Percentiles rank a stretch among this genome's conserved stretches.
These are phyloP conservation scores for Neurospora terricola DNA, from an alignment of 495 filamentous ascomycete genomes.

Conservation along the genomic window DNA sequence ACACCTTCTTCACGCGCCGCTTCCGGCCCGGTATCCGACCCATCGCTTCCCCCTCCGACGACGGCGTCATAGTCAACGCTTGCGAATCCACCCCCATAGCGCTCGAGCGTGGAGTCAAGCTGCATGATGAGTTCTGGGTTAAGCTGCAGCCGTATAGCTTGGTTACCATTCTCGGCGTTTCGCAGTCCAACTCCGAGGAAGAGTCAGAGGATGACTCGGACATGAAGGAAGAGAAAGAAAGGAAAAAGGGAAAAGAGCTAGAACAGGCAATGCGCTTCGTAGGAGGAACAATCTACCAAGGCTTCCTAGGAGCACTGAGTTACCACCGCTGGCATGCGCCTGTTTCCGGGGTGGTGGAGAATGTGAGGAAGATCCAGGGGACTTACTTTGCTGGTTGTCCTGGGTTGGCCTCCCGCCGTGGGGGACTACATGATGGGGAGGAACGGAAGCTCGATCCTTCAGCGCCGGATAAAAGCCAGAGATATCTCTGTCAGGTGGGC, in stretches of 20 bases:
- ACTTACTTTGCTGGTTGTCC: conserved; percentile 12
- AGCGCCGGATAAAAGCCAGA: not conserved
- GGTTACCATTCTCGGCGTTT: conserved; percentile 25
- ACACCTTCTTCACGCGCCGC: conserved; percentile 38
- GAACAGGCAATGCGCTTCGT: conserved; percentile 12
- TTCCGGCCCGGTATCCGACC: conserved; percentile 28
- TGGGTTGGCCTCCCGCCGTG: not conserved
- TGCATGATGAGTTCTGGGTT: conserved; percentile 37
- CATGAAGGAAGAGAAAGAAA: not conserved
- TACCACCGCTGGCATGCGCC: conserved; percentile 43
- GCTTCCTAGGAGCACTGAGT: conserved; percentile 33
- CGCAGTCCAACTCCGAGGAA: not conserved
- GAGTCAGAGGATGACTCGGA: not conserved
- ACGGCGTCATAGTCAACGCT: conserved; percentile 22
- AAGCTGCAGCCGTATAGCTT: conserved; percentile 35
- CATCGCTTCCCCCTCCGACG: conserved; percentile 24
- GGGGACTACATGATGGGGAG: not conserved
- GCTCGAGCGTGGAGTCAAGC: not conserved
- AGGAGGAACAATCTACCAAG: conserved; percentile 32
- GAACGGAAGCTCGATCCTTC: not conserved
- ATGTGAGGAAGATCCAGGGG: conserved; percentile 24
- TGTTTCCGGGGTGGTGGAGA: conserved; percentile 25
- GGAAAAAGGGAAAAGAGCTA: not conserved
- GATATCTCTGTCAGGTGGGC: not conserved
- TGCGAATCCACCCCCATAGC: conserved; percentile 29